A percentile compares a stretch with the other conserved stretches of the same genome.
phyloP scores from a whole-genome alignment of 1,139 yeast genomes.

The Sugiyamaella pinicola region DNA sequence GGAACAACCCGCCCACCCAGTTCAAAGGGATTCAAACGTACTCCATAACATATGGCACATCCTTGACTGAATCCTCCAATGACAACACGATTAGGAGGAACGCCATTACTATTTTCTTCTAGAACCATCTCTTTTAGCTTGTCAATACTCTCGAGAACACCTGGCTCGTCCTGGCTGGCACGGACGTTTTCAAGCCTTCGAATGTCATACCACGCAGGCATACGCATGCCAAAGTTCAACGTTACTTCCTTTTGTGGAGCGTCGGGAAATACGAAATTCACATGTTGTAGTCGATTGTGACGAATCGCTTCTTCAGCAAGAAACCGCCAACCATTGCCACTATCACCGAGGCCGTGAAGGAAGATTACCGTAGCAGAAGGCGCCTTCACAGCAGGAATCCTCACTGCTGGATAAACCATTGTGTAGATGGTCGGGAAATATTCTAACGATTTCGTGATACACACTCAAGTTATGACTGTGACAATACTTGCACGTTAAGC shows the following conservation, averaged over 20 bases:
- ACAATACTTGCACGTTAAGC: not conserved
- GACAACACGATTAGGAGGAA: conserved; percentile 70
- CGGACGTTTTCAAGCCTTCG: conserved; percentile 53
- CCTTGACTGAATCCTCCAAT: conserved; percentile 97
- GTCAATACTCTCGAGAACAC: conserved; percentile 61
- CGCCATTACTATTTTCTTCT: conserved; percentile 56
- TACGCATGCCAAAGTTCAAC: conserved; percentile 61
- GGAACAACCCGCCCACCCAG: too few species aligned
- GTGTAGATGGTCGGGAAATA: not conserved
- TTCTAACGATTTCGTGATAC: conserved; percentile 14
- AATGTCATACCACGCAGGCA: conserved; percentile 93
- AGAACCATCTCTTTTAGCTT: conserved; percentile 56
- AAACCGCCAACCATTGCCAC: conserved; percentile 89
- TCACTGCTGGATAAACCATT: conserved; percentile 27
- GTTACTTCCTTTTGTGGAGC: conserved; percentile 78
- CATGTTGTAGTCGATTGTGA: conserved; percentile 52
- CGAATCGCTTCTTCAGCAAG: conserved; percentile 50
- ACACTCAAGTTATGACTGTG: too few species aligned
- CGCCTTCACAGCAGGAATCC: conserved; percentile 36
- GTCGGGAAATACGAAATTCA: conserved; percentile 83
- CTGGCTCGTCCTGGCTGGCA: conserved; percentile 59
- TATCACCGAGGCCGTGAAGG: conserved; percentile 89
- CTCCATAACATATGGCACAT: conserved; percentile 74
- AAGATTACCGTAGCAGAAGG: conserved; percentile 73
- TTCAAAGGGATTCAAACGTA: conserved; percentile 12